Evolutionary conservation across 2,329 filamentous ascomycete genomes (phyloP).

Genomic region (Colletotrichum lupini): DNA sequence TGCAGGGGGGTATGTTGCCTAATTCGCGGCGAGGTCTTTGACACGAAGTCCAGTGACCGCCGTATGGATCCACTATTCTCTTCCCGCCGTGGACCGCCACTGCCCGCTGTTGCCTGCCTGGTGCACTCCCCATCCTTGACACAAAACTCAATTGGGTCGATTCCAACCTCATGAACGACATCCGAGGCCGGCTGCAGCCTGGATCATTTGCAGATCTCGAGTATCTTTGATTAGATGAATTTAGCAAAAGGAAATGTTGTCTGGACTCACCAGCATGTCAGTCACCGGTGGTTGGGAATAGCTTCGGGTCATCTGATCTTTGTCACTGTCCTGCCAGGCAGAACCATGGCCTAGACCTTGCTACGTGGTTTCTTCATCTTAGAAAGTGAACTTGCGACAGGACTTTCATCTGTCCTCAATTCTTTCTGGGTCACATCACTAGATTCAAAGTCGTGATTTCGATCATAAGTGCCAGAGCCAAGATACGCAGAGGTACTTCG

Average conservation of each 20-base stretch:
- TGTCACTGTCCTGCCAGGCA: conserved; percentile 9
- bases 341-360: neutral
- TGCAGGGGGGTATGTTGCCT: conserved; percentile 33
- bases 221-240: neutral
- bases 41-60: conserved; percentile 35
- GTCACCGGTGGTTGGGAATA: neutral
- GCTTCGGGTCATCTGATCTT: neutral
- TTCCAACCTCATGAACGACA: neutral
- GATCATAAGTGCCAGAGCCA: too few species aligned
- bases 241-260: neutral
- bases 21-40: conserved; percentile 11
- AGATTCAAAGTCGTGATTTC: neutral
- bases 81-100: conserved; percentile 7
- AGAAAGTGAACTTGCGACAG: neutral
- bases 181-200: conserved; percentile 18
- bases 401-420: neutral
- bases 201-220: neutral
- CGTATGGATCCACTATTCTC: neutral
- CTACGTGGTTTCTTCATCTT: neutral
- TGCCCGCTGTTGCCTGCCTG: conserved; percentile 29
- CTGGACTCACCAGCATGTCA: neutral
- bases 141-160: neutral
- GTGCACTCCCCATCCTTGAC: conserved; percentile 5
- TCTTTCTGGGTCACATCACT: neutral
- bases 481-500: too few species aligned